These are phyloP conservation scores for Cordyceps fumosorosea DNA, from an alignment of 2,329 filamentous ascomycete genomes.

Conservation along the genomic window DNA sequence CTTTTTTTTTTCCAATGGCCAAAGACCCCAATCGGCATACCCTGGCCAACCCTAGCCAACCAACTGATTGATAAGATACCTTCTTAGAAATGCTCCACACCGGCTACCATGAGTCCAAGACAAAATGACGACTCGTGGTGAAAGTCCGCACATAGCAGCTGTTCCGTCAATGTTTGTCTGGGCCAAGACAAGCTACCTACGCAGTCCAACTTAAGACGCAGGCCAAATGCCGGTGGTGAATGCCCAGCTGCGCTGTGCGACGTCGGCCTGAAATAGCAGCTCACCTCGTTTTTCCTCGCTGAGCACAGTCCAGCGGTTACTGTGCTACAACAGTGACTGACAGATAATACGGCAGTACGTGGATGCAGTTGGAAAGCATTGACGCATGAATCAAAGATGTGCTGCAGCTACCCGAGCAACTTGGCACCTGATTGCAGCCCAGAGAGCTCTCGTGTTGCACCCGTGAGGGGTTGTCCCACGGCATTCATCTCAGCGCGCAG, in stretches of 20 bases:
- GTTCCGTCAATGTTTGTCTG: neutral
- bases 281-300: neutral
- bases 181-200: neutral
- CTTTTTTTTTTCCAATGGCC: too few relatives aligned
- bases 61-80: neutral
- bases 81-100: too few relatives aligned
- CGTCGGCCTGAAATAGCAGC: neutral
- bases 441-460: neutral
- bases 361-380: neutral
- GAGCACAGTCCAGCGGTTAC: neutral
- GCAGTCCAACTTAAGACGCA: neutral
- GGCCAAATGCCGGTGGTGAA: neutral
- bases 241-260: neutral
- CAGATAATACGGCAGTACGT: neutral
- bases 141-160: too few relatives aligned
- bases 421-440: neutral
- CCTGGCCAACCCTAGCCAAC: too few relatives aligned
- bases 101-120: neutral
- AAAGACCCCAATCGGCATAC: too few relatives aligned
- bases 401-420: neutral
- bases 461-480: neutral
- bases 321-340: neutral
- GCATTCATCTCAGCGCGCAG: slow-evolving; percentile 3
- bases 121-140: neutral
- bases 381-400: neutral